Percentiles rank a stretch among this genome's conserved stretches.
These are phyloP conservation scores for Climacium dendroides DNA, from an alignment of 225 moss, liverwort and hornwort species.

Conservation along the genomic window DNA sequence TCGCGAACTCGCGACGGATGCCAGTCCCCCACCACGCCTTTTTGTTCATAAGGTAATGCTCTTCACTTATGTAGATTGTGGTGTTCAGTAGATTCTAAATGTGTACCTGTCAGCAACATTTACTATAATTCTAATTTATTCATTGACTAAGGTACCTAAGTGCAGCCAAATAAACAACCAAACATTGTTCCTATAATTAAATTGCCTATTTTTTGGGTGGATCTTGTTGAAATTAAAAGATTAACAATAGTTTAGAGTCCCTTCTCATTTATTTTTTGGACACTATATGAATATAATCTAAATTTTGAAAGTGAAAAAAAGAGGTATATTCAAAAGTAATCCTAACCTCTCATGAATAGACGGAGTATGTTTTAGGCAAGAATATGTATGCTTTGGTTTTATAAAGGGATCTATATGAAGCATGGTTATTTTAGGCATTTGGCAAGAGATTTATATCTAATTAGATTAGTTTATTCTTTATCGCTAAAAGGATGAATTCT, in stretches of 20 bases:
- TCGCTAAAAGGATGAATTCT: accelerated
- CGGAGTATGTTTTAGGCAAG: background rate
- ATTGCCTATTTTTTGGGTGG: too few relatives aligned
- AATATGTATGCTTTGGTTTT: background rate
- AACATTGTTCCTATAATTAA: background rate
- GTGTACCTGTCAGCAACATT: background rate
- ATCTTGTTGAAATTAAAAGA: background rate
- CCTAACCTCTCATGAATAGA: background rate
- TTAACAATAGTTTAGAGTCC: accelerated
- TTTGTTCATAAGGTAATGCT: background rate
- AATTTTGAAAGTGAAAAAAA: background rate
- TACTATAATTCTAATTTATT: too few relatives aligned
- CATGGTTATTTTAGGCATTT: accelerated
- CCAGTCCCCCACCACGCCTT: background rate
- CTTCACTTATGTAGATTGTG: background rate
- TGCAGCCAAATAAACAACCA: background rate
- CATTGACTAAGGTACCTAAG: background rate
- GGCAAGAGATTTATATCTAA: accelerated
- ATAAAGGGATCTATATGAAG: accelerated
- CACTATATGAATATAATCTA: background rate
- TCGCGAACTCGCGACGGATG: background rate
- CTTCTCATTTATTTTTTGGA: background rate
- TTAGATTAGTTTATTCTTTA: accelerated
- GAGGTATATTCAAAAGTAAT: accelerated
- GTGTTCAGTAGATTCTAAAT: background rate